Conservation (phyloP, 192 early-diverging fungal species). For the Dissophora globulifera region DNA sequence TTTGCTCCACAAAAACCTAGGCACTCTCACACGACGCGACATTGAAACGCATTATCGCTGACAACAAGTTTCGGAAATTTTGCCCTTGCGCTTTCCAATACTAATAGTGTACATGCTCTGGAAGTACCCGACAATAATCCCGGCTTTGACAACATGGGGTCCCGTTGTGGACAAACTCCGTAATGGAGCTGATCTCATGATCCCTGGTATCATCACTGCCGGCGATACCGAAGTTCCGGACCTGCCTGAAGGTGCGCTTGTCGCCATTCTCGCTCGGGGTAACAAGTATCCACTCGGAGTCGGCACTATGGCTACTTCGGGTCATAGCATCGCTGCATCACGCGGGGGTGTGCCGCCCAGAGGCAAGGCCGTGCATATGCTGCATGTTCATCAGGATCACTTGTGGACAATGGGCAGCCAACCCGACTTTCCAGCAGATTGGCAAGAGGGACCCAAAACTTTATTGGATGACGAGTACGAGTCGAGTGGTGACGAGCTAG, state of each 20-base stretch:
- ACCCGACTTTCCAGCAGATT: slow-evolving; percentile 64
- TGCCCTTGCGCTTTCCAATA: not conserved
- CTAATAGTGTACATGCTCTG: slow-evolving; percentile 79
- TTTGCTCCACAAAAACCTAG: not conserved
- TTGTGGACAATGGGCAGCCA: slow-evolving; percentile 84
- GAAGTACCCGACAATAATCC: slow-evolving; percentile 73
- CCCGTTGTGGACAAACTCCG: slow-evolving; percentile 76
- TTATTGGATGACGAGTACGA: slow-evolving; percentile 25
- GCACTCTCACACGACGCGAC: not conserved
- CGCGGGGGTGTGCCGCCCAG: slow-evolving; percentile 52
- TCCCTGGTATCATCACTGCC: slow-evolving; percentile 72
- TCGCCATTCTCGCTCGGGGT: slow-evolving; percentile 65
- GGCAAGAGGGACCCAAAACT: slow-evolving; percentile 9
- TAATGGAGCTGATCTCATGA: slow-evolving; percentile 87
- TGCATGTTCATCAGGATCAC: slow-evolving; percentile 81
- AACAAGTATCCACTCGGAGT: slow-evolving; percentile 74
- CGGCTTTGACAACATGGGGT: slow-evolving; percentile 74
- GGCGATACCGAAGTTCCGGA: slow-evolving; percentile 56
- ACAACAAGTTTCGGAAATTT: too few relatives aligned
- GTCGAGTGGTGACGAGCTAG: slow-evolving; percentile 34
- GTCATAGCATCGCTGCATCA: slow-evolving; percentile 43
- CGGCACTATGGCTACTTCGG: slow-evolving; percentile 70
- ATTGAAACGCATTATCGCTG: too few relatives aligned
- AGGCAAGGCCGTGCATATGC: slow-evolving; percentile 83
- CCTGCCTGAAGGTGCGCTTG: slow-evolving; percentile 61